phyloP scores from a whole-genome alignment of 2,329 filamentous ascomycete genomes.

The Claviceps sp. region DNA sequence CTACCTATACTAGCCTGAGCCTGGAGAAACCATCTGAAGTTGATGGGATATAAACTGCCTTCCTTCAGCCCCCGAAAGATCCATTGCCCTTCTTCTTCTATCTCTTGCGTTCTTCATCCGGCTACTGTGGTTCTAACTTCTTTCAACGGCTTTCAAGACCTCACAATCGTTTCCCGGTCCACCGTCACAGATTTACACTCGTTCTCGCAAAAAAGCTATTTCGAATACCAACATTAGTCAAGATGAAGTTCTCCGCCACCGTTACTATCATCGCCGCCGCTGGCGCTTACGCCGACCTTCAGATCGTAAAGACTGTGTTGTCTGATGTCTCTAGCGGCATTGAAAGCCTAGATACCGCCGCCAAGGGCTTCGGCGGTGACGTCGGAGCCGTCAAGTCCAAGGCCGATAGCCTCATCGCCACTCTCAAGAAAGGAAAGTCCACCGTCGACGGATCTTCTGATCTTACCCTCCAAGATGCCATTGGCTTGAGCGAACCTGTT shows the following conservation, averaged over 20 bases:
- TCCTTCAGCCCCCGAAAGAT: neutral
- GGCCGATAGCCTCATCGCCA: conserved; percentile 10
- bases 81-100: neutral
- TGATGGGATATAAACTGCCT: conserved; percentile 5
- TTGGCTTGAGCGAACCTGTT: conserved; percentile 9
- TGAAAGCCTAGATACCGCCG: conserved; percentile 11
- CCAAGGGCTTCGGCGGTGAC: conserved; percentile 14
- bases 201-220: conserved; percentile 3
- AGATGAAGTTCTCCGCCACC: conserved; percentile 10
- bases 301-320: conserved; percentile 7
- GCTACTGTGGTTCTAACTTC: neutral
- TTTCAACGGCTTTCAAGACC: neutral
- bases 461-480: conserved; percentile 8
- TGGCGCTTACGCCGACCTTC: conserved; percentile 8
- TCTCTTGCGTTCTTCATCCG: neutral
- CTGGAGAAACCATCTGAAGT: neutral
- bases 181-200: conserved; percentile 5
- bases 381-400: conserved; percentile 9
- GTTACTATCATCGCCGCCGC: conserved; percentile 7
- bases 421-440: conserved; percentile 9
- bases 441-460: conserved; percentile 7
- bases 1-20: neutral
- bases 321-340: conserved; percentile 6
- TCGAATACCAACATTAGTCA: conserved; percentile 1
- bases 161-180: conserved; percentile 1